Evolutionary conservation across 2,329 filamentous ascomycete genomes (phyloP).

Genomic region (Aspergillus quadricinctus): DNA sequence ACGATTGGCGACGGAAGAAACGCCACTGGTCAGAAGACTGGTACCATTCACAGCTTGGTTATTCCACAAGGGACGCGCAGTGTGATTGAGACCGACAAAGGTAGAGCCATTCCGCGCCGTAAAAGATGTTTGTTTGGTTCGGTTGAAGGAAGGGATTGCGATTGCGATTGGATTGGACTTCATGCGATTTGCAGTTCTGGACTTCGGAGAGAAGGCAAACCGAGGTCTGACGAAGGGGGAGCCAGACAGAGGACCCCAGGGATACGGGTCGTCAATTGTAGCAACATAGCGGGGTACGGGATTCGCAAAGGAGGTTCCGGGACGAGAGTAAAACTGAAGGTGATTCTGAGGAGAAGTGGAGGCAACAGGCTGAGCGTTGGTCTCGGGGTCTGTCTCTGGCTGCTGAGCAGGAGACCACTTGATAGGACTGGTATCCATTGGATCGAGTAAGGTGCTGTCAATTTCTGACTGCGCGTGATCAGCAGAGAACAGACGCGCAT

Average conservation of each 20-base stretch:
- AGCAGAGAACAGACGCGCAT: conserved; percentile 7
- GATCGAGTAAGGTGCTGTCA: conserved; percentile 5
- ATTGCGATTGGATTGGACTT: not conserved
- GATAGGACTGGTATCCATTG: conserved; percentile 15
- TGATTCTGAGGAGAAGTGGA: not conserved
- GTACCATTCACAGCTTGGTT: not conserved
- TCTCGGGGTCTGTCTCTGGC: not conserved
- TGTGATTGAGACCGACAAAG: not conserved
- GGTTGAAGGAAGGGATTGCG: not conserved
- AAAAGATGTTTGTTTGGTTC: not conserved
- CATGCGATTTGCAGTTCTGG: not conserved
- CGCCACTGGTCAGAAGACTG: not conserved
- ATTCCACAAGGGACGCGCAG: not conserved
- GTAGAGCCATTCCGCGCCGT: not conserved
- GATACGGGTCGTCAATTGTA: not conserved
- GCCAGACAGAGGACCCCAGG: not conserved
- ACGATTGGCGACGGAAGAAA: conserved; percentile 1
- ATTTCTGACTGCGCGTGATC: not conserved
- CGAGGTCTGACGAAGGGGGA: conserved; percentile 5
- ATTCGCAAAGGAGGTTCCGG: not conserved
- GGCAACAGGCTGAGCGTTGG: not conserved
- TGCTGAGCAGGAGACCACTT: not conserved
- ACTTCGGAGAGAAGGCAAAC: conserved; percentile 9
- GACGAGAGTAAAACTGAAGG: not conserved
- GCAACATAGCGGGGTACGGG: not conserved